Evolutionary conservation across 768 basidiomycete species (phyloP).

Genomic region (Tulasnella sp.): DNA sequence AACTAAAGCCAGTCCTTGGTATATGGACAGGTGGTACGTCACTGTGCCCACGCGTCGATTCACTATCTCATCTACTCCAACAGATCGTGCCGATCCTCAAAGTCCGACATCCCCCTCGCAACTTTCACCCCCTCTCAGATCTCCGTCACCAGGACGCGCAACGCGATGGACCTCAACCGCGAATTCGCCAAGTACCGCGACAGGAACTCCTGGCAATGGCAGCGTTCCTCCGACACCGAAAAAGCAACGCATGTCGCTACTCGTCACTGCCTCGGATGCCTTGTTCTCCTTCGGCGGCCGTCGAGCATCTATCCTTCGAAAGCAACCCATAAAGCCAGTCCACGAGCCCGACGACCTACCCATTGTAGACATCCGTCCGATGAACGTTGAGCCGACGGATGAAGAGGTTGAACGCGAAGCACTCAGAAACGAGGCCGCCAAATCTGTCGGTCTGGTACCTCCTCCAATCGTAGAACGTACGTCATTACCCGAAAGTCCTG

Average conservation of each 20-base stretch:
- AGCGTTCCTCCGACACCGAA: not conserved
- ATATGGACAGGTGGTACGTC: too few relatives aligned
- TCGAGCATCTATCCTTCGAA: not conserved
- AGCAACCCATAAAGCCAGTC: not conserved
- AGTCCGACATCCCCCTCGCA: not conserved
- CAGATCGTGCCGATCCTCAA: too few relatives aligned
- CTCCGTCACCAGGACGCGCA: not conserved
- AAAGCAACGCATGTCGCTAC: slow-evolving; percentile 7
- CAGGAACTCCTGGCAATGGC: not conserved
- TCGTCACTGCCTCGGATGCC: slow-evolving; percentile 1
- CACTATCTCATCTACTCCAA: too few relatives aligned
- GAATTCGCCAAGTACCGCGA: too few relatives aligned
- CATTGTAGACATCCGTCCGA: slow-evolving; percentile 3
- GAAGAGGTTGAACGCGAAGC: slow-evolving; percentile 10
- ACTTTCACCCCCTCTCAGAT: not conserved
- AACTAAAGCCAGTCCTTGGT: too few relatives aligned
- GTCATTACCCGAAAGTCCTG: not conserved
- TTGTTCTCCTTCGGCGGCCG: slow-evolving; percentile 5
- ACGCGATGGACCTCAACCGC: not conserved
- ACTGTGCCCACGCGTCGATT: too few relatives aligned
- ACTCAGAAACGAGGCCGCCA: slow-evolving; percentile 4
- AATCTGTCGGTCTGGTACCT: slow-evolving; percentile 6
- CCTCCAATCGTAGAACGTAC: too few relatives aligned
- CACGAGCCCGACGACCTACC: not conserved
- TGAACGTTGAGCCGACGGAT: not conserved